phyloP scores from a whole-genome alignment of 2,329 filamentous ascomycete genomes.

The Ophiognomonia clavigignenti-juglandacearum region DNA sequence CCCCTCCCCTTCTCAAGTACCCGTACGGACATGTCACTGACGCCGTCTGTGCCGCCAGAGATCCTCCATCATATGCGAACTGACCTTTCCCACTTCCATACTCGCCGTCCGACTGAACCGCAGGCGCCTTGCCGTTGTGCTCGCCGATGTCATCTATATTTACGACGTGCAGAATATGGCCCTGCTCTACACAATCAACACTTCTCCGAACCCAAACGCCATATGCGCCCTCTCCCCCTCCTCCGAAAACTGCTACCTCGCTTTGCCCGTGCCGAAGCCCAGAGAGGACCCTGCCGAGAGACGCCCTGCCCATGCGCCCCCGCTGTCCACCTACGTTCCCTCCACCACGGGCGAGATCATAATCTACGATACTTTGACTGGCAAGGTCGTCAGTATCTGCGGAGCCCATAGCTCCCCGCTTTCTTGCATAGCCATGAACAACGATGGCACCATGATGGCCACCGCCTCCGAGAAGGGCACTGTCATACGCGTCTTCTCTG shows the following conservation, averaged over 20 bases:
- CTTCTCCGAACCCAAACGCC: slow-evolving; percentile 85
- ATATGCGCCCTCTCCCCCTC: slow-evolving; percentile 92
- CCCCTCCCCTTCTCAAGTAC: not conserved
- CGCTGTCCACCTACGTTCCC: slow-evolving; percentile 69
- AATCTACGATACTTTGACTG: slow-evolving; percentile 82
- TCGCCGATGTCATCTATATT: slow-evolving; percentile 95
- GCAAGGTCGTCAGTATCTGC: slow-evolving; percentile 92
- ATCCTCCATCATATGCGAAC: slow-evolving; percentile 88
- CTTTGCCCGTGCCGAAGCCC: slow-evolving; percentile 80
- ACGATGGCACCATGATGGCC: slow-evolving; percentile 83
- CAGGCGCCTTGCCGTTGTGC: slow-evolving; percentile 85
- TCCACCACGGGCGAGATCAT: slow-evolving; percentile 89
- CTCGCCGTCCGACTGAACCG: slow-evolving; percentile 90
- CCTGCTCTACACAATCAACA: slow-evolving; percentile 85
- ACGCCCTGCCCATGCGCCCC: slow-evolving; percentile 78
- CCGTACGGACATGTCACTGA: too few species aligned
- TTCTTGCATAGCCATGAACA: slow-evolving; percentile 87
- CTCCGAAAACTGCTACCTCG: slow-evolving; percentile 92
- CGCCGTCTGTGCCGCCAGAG: slow-evolving; percentile 36
- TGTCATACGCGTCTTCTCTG: slow-evolving; percentile 91
- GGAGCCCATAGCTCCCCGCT: slow-evolving; percentile 91
- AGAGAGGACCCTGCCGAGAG: slow-evolving; percentile 54
- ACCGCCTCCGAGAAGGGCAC: slow-evolving; percentile 97
- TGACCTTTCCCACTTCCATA: slow-evolving; percentile 96
- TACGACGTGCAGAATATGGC: slow-evolving; percentile 99